These are phyloP conservation scores for Pyrrhoderma noxium DNA, from an alignment of 1,284 basidiomycete genomes.

Conservation along the genomic window DNA sequence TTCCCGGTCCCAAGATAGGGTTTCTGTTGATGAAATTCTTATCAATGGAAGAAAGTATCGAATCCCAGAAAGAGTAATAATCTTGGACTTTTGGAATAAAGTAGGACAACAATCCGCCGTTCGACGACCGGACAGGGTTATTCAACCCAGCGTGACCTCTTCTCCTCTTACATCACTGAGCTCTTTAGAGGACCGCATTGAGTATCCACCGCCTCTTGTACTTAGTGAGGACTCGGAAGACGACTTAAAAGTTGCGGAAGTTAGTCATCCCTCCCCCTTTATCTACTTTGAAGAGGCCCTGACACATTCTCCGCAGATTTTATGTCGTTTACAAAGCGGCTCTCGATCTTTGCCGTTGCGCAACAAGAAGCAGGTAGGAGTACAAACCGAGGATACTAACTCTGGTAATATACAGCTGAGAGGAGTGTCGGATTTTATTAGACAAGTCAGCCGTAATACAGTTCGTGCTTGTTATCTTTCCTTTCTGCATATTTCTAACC, in stretches of 20 bases:
- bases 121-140: too few relatives aligned
- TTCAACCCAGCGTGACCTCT: too few relatives aligned
- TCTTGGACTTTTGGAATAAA: conserved; percentile 94
- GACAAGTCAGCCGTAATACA: conserved; percentile 7
- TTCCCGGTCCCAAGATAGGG: conserved; percentile 34
- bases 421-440: conserved; percentile 10
- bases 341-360: too few relatives aligned
- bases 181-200: conserved; percentile 56
- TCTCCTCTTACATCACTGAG: conserved; percentile 72
- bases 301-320: not conserved
- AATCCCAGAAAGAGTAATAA: conserved; percentile 89
- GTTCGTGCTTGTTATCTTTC: too few relatives aligned
- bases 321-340: conserved; percentile 7
- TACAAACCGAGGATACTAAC: conserved; percentile 4
- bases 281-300: not conserved
- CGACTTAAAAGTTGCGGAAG: conserved; percentile 37
- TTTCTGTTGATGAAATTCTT: conserved; percentile 64
- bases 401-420: conserved; percentile 4
- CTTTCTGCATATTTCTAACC: not conserved
- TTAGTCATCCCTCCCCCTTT: conserved; percentile 19
- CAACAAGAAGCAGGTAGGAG: not conserved
- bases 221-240: conserved; percentile 25
- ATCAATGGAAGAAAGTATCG: conserved; percentile 84
- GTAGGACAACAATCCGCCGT: conserved; percentile 36
- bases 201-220: conserved; percentile 26